Conservation (phyloP, 2,329 filamentous ascomycete genomes). For the Colletotrichum tanaceti region DNA sequence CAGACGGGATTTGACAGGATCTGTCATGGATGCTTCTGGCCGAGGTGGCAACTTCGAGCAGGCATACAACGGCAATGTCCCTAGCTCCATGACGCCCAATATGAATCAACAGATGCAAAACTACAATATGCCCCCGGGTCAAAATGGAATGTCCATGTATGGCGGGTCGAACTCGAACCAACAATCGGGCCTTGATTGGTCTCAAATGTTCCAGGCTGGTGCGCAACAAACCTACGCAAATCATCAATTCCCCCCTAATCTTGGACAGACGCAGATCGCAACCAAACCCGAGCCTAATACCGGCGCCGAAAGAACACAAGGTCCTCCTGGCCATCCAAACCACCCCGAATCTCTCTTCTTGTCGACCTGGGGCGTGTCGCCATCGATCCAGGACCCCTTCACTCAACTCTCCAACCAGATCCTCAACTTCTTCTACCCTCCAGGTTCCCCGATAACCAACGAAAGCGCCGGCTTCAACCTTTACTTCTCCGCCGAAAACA, state of each 20-base stretch:
- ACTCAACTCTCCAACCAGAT: conserved; percentile 67
- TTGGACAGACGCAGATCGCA: conserved; percentile 75
- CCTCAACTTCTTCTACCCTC: conserved; percentile 67
- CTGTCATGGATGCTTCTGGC: conserved; percentile 61
- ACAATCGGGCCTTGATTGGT: conserved; percentile 77
- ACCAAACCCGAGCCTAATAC: conserved; percentile 74
- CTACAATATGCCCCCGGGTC: conserved; percentile 72
- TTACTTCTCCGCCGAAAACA: conserved; percentile 74
- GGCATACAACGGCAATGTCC: conserved; percentile 68
- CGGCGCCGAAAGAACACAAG: conserved; percentile 62
- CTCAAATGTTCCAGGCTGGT: conserved; percentile 81
- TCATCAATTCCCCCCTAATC: conserved; percentile 70
- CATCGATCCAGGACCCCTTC: conserved; percentile 62
- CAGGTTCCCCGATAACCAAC: conserved; percentile 67
- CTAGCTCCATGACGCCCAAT: conserved; percentile 70
- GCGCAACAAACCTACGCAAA: conserved; percentile 74
- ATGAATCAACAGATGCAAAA: conserved; percentile 72
- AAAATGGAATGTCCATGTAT: conserved; percentile 75
- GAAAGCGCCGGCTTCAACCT: conserved; percentile 65
- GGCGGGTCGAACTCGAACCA: conserved; percentile 70
- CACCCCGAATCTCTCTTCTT: conserved; percentile 59
- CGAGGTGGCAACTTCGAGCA: conserved; percentile 59
- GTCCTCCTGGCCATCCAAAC: conserved; percentile 54
- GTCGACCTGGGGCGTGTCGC: conserved; percentile 62
- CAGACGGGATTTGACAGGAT: conserved; percentile 66